Evolutionary conservation across 768 basidiomycete species (phyloP), one percentile per base, ranked within the genome.

Genomic region (Candolleomyces aberdarensis): DNA sequence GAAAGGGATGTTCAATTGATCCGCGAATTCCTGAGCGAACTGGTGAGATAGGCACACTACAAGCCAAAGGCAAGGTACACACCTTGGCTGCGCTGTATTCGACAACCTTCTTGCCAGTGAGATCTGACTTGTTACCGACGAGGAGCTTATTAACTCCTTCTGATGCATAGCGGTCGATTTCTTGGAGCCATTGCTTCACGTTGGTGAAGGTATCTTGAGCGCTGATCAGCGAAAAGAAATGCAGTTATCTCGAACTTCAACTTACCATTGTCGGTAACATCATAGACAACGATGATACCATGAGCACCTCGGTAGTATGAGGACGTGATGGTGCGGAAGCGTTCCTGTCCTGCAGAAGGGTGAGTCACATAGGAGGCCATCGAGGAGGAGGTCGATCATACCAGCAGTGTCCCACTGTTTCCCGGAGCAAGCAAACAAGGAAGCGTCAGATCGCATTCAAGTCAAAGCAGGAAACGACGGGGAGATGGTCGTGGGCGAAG

Each of bases 271-370:
- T 98, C 96, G 47, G 95, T 96, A 57, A 98, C 95, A 73, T 94
- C 92, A 79, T 98, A 98, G n/a, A 98, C 96, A 54, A 98, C 91
- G 69, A 98, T 91, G 72, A 98, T 98, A 64, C 97, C 97, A 72
- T 96, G 94, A 52, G 97, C 97, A 46, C 97, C 97, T 62, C 97
- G 87, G 80, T 99, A 99, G 83, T 99, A 99, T n/a, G 96, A 94
- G 3, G 96, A 94, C 7, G 97, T 98, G 74, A 99, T 99, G 14
- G 97, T 98, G 63, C 97, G 86, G 89, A 98, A 98, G 32, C 96
- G 87, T 76, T 99, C 97, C 75, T 99, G 97, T 43, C 97, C 92
- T 92, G 63, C 43, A 58, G 29, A 44, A 44, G 40, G 52, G 53
- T 59, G 50, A 58, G 58, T 46, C 36, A 52, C 31, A 31, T 32